Evolutionary conservation across 192 early-diverging fungal species (phyloP).

Genomic region (Mortierella hygrophila): DNA sequence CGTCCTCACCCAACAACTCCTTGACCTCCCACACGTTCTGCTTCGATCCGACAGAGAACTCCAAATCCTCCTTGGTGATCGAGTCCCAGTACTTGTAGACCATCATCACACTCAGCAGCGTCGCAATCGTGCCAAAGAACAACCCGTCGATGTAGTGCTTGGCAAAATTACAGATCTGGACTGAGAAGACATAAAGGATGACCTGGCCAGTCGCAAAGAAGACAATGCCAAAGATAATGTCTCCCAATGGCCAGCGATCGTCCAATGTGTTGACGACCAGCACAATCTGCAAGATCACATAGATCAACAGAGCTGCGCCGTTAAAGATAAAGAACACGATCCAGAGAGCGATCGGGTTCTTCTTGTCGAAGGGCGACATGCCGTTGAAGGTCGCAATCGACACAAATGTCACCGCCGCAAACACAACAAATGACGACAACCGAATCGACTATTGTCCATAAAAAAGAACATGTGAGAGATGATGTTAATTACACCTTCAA

Average conservation of each 20-base stretch:
- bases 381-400: constrained; percentile 76
- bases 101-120: constrained; percentile 91
- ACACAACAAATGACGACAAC: constrained; percentile 78
- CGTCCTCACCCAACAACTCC: constrained; percentile 72
- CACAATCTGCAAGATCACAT: constrained; percentile 86
- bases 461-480: background rate
- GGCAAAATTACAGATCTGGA: constrained; percentile 77
- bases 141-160: constrained; percentile 93
- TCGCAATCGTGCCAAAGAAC: constrained; percentile 88
- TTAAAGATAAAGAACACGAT: constrained; percentile 82
- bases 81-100: constrained; percentile 97
- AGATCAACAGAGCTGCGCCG: constrained; percentile 78
- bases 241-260: constrained; percentile 89
- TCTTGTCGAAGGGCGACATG: constrained; percentile 65
- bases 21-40: constrained; percentile 88
- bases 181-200: constrained; percentile 76
- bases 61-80: constrained; percentile 93
- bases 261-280: constrained; percentile 87
- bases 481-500: background rate
- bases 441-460: constrained; percentile 74
- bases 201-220: constrained; percentile 86
- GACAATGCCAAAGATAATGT: constrained; percentile 81
- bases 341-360: constrained; percentile 74
- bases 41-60: constrained; percentile 89
- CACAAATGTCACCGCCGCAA: constrained; percentile 73